Conservation (phyloP, 164 flowering plant species). For the Paratinospora sagittata region DNA sequence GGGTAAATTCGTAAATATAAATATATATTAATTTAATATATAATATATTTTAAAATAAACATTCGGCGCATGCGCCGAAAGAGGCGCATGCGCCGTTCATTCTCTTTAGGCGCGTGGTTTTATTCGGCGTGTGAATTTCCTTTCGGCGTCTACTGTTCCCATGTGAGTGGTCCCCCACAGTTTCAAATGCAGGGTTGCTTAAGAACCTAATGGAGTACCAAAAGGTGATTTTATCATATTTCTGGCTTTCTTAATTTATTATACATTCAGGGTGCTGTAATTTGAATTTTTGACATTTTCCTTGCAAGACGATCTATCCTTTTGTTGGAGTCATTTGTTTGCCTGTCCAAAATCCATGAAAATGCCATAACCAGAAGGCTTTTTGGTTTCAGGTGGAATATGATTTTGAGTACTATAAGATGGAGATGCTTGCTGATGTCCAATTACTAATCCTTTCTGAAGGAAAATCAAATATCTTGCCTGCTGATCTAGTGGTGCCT, state of each 20-base stretch:
- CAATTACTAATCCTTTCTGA: constrained; percentile 77
- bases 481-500: constrained; percentile 86
- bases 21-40: too few species aligned
- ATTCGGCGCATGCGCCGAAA: too few species aligned
- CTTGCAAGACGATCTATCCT: neutral
- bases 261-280: neutral
- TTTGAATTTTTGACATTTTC: neutral
- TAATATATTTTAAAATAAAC: too few species aligned
- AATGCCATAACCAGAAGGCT: too few species aligned
- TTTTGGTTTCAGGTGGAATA: constrained; percentile 89
- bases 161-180: too few species aligned
- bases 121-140: too few species aligned
- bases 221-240: constrained; percentile 42
- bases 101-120: too few species aligned
- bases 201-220: constrained; percentile 63
- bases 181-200: constrained; percentile 59
- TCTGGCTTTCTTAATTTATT: neutral
- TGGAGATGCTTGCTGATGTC: constrained; percentile 80
- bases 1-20: too few species aligned
- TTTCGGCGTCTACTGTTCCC: too few species aligned
- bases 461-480: constrained; percentile 78
- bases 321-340: neutral
- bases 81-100: too few species aligned
- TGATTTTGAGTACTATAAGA: constrained; percentile 75
- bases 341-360: neutral